Evolutionary conservation across 1,139 yeast species (phyloP), one percentile per base, ranked within the genome.

Genomic region (Blastobotrys ciferrii): DNA sequence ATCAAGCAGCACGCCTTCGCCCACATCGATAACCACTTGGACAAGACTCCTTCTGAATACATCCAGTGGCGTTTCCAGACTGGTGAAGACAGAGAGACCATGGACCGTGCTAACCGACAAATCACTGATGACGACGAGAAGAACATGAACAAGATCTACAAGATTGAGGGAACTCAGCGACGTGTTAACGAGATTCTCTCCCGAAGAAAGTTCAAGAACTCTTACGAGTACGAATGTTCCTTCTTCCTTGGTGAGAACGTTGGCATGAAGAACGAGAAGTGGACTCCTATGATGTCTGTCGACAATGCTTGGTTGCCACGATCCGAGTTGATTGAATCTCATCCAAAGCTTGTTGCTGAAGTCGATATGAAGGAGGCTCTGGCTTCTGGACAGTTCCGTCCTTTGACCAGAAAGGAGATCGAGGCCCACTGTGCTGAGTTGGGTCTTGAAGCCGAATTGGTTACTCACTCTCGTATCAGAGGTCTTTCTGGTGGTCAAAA

Each of bases 21-120:
- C 59, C 98, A 92, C 76, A 89, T 92, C 71, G 98, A 92, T 78
- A 82, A 87, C 75, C 98, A 92, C 74, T 84, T 91, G 76, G 98
- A 92, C 83, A 87, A 87, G 83, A 92, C 98, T 70, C 98, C 98
- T 71, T 89, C 97, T 69, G 98, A 92, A 81, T 92, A 92, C 80
- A 92, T 92, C 66, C 98, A 92, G 82, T 92, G 98, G 98, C 91
- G 98, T 84, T 92, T 91, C 97, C 98, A 92, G 81, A 92, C 98
- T 72, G 98, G 98, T 88, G 98, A 92, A 81, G 98, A 92, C 77
- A 88, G 98, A 81, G 98, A 92, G 82, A 92, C 98, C 77, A 92
- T 92, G 98, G 98, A 92, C 81, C 88, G 98, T 82, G 98, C 98
- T 73, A 88, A 95, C 75, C 88, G 98, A 83, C 94, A 86, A 76